phyloP scores from a whole-genome alignment of 495 filamentous ascomycete species.

The Aspergillus bertholletiae region DNA sequence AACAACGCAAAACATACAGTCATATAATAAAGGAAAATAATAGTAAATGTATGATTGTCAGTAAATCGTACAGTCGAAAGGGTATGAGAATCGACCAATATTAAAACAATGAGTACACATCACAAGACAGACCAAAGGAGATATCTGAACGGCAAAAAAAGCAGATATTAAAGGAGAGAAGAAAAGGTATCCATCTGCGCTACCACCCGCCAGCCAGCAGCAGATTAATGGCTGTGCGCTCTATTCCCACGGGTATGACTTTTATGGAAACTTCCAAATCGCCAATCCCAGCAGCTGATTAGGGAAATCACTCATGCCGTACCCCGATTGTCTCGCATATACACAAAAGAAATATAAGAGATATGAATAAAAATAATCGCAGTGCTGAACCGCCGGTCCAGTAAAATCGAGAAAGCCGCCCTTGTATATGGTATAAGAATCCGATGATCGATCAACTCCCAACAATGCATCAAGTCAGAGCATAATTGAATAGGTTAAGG shows the following conservation, averaged over 20 bases:
- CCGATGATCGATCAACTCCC: slow-evolving; percentile 28
- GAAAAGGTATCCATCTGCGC: slow-evolving; percentile 18
- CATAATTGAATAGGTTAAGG: slow-evolving; percentile 7
- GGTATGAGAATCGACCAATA: slow-evolving; percentile 8
- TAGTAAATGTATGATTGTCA: slow-evolving; percentile 2
- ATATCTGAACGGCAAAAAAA: slow-evolving; percentile 6
- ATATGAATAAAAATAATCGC: slow-evolving; percentile 9
- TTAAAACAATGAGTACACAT: slow-evolving; percentile 6
- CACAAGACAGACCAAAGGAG: slow-evolving; percentile 8
- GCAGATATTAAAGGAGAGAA: not conserved
- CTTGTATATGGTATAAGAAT: slow-evolving; percentile 16
- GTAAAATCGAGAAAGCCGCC: slow-evolving; percentile 23
- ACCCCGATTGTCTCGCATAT: not conserved
- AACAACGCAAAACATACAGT: not conserved
- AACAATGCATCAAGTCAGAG: slow-evolving; percentile 33
- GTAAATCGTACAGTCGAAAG: slow-evolving; percentile 2
- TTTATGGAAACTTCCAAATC: not conserved
- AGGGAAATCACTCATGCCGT: not conserved
- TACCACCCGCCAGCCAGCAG: slow-evolving; percentile 33
- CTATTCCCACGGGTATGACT: slow-evolving; percentile 18
- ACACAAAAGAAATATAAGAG: not conserved
- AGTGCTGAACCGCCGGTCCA: slow-evolving; percentile 10
- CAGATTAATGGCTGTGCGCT: slow-evolving; percentile 30
- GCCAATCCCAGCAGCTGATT: slow-evolving; percentile 1
- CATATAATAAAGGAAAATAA: not conserved